Evolutionary conservation across 257 asterid genomes (phyloP), one percentile per base, ranked within the genome.

Genomic region (Solanum tarapatanum): DNA sequence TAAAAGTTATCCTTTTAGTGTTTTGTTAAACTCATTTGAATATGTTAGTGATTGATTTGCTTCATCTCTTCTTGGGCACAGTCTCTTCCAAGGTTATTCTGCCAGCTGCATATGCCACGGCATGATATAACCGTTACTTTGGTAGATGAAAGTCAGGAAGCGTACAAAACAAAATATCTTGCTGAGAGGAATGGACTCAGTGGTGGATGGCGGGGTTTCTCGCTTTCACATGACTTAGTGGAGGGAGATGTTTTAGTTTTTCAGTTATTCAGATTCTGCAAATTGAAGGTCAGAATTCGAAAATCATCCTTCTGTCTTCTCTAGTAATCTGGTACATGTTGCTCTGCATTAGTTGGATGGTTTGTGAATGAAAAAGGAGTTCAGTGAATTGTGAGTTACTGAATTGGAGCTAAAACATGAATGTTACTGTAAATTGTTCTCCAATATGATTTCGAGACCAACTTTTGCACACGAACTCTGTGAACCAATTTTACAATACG

Each of bases 171-270:
- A 6, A 93, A 88, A 68, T 92, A 89, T 85, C 91, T 93, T 66
- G 87, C 90, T 85, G 90, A 82, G 30, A 91, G 92, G 86, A 83
- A 76, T 43, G 96, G 96, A 48, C 93, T 93, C 41, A 92, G 95
- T 74, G 96, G 91, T 45, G 96, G 96, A 76, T 93, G 96, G 96
- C 80, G 88, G 72, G 93, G 92, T 4, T 93, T 93, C 87, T 86
- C 94, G 2, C 73, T 91, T 87, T 92, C 92, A 8, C 94, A 90
- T 84, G 88, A 87, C 62, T 88, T 93, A 72, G 90, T 85, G n/a
- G 94, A 91, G 70, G 95, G 96, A 66, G 95, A 93, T 86, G 93
- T 88, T 19, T 83, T 91, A 21, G 93, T 92, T 36, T 93, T 92
- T 72, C 95, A 93, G 64, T 76, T 93, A 37, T 86, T 91, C 33